phyloP scores from a whole-genome alignment of 2,329 filamentous ascomycete species.

The Aspergillus thermomutatus region DNA sequence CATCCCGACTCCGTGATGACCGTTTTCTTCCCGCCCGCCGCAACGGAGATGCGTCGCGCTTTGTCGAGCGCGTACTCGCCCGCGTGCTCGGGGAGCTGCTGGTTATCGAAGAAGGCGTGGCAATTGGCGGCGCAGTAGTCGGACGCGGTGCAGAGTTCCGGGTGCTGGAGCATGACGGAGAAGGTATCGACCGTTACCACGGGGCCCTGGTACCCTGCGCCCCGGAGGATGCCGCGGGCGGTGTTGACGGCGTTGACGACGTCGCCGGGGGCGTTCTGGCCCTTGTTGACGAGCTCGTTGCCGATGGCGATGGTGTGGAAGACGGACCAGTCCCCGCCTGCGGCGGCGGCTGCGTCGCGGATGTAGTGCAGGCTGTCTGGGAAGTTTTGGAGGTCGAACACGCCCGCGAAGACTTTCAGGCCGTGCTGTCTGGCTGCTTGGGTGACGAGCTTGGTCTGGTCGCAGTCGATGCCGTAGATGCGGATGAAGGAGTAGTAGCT shows the following conservation, averaged over 20 bases:
- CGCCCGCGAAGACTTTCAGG: constrained; percentile 70
- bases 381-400: constrained; percentile 62
- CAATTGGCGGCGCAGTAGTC: constrained; percentile 80
- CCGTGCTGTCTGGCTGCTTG: constrained; percentile 61
- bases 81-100: constrained; percentile 56
- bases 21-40: constrained; percentile 57
- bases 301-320: constrained; percentile 73
- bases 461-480: constrained; percentile 76
- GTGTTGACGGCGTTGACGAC: constrained; percentile 58
- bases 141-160: constrained; percentile 66
- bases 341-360: constrained; percentile 55
- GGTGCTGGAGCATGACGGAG: constrained; percentile 62
- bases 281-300: constrained; percentile 74
- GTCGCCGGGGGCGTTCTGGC: constrained; percentile 47
- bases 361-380: constrained; percentile 59
- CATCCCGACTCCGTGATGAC: constrained; percentile 83
- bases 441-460: constrained; percentile 64
- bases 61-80: constrained; percentile 65
- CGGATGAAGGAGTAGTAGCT: constrained; percentile 64
- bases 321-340: constrained; percentile 62
- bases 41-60: constrained; percentile 44
- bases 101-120: constrained; percentile 78
- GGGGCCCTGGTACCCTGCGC: constrained; percentile 65
- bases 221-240: constrained; percentile 57
- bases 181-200: constrained; percentile 82